These are phyloP conservation scores for Rutstroemia sydowiana DNA, from an alignment of 2,329 filamentous ascomycete genomes.

Conservation along the genomic window DNA sequence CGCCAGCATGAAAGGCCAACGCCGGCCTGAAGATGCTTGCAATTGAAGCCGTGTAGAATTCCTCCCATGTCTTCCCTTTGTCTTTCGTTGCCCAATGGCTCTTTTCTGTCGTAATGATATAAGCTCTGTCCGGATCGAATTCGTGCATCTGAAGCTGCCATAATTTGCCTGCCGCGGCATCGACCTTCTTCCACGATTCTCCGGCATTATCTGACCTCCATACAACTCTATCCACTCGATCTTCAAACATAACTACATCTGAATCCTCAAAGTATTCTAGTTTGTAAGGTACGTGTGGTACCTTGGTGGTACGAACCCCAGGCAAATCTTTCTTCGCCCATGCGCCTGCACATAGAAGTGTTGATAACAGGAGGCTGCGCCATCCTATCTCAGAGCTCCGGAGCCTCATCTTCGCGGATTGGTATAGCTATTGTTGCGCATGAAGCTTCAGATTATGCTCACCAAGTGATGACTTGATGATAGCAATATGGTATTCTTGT, in stretches of 20 bases:
- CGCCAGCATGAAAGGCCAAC: conserved; percentile 73
- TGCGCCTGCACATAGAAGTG: conserved; percentile 21
- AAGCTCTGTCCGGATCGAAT: conserved; percentile 71
- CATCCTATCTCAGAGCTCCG: conserved; percentile 21
- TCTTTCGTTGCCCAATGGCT: conserved; percentile 80
- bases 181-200: conserved; percentile 61
- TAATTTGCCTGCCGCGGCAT: conserved; percentile 57
- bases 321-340: conserved; percentile 42
- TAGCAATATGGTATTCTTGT: background rate
- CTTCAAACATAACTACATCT: conserved; percentile 70
- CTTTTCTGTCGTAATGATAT: conserved; percentile 62
- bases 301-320: conserved; percentile 54
- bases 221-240: conserved; percentile 55
- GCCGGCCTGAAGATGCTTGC: conserved; percentile 48
- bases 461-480: conserved; percentile 17
- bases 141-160: conserved; percentile 66
- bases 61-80: conserved; percentile 71
- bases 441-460: conserved; percentile 23
- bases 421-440: conserved; percentile 21
- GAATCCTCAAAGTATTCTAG: conserved; percentile 90
- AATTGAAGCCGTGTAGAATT: conserved; percentile 57
- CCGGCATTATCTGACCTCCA: conserved; percentile 79
- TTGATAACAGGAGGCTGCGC: conserved; percentile 25
- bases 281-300: conserved; percentile 59
- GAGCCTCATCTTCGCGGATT: conserved; percentile 30